Evolutionary conservation across 2,329 filamentous ascomycete species (phyloP).

Genomic region (Aureobasidium sp.): DNA sequence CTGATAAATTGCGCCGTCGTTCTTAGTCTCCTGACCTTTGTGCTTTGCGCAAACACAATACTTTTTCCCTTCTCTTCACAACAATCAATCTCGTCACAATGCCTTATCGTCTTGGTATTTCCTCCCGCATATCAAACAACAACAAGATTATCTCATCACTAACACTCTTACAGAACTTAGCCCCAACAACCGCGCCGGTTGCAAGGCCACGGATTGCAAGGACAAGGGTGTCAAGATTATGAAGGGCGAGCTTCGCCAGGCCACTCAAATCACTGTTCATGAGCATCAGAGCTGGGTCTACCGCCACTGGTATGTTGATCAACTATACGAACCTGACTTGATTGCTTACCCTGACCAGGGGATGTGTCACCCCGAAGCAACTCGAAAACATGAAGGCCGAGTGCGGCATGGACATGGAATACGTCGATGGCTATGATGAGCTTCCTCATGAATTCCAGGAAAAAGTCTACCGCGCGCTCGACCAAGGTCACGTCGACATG

Average conservation of each 20-base stretch:
- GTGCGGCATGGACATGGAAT: slow-evolving; percentile 51
- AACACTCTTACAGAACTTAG: slow-evolving; percentile 54
- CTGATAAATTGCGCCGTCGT: not conserved
- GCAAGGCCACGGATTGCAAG: slow-evolving; percentile 67
- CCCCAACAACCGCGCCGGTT: slow-evolving; percentile 63
- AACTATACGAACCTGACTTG: not conserved
- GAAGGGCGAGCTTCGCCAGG: slow-evolving; percentile 74
- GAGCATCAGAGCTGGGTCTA: slow-evolving; percentile 60
- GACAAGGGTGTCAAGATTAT: slow-evolving; percentile 58
- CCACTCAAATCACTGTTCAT: slow-evolving; percentile 57
- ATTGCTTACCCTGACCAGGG: slow-evolving; percentile 48
- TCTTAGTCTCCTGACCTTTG: not conserved
- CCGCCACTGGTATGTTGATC: slow-evolving; percentile 69
- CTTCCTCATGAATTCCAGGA: slow-evolving; percentile 58
- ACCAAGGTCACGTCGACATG: slow-evolving; percentile 71
- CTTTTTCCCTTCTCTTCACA: not conserved
- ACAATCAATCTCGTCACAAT: not conserved
- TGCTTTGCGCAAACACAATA: not conserved
- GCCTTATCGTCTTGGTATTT: slow-evolving; percentile 7
- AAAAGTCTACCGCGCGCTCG: slow-evolving; percentile 65
- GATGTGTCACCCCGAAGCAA: slow-evolving; percentile 73
- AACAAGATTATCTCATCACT: not conserved
- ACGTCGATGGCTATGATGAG: slow-evolving; percentile 76
- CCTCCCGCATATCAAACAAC: not conserved
- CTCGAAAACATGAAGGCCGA: slow-evolving; percentile 56